Percentiles rank a stretch among this genome's conserved stretches.
phyloP scores from a whole-genome alignment of 768 basidiomycete species.

The Panaeolus cyanescens region DNA sequence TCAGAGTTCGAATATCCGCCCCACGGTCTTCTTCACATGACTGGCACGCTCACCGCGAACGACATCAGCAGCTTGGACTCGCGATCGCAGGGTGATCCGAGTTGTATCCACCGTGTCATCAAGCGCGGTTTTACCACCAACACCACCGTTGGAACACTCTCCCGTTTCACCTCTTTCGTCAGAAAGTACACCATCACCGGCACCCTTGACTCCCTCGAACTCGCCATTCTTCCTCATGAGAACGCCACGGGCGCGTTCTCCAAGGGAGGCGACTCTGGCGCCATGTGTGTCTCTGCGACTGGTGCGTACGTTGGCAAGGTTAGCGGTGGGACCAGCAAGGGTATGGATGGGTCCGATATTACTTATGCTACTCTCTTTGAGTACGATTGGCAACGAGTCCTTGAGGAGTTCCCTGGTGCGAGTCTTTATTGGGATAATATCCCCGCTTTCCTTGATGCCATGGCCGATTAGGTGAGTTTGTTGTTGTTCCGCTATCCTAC shows the following conservation, averaged over 20 bases:
- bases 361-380: slow-evolving; percentile 32
- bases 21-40: slow-evolving; percentile 29
- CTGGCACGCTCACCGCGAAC: slow-evolving; percentile 26
- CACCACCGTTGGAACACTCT: slow-evolving; percentile 38
- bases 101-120: slow-evolving; percentile 26
- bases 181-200: slow-evolving; percentile 25
- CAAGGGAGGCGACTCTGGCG: slow-evolving; percentile 37
- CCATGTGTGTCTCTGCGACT: slow-evolving; percentile 28
- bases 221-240: slow-evolving; percentile 25
- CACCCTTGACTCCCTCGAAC: slow-evolving; percentile 24
- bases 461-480: too few relatives aligned
- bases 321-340: slow-evolving; percentile 17
- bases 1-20: slow-evolving; percentile 34
- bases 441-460: too few relatives aligned
- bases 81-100: not conserved
- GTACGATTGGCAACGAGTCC: slow-evolving; percentile 29
- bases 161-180: slow-evolving; percentile 31
- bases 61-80: slow-evolving; percentile 19
- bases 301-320: slow-evolving; percentile 31
- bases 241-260: slow-evolving; percentile 31
- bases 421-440: too few relatives aligned
- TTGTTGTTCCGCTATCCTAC: too few relatives aligned
- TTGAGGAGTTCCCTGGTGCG: slow-evolving; percentile 24
- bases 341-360: slow-evolving; percentile 28
- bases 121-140: slow-evolving; percentile 36